Base-by-base conservation (phyloP, 2,329 filamentous ascomycete genomes). In the Cladosporium sp. region DNA sequence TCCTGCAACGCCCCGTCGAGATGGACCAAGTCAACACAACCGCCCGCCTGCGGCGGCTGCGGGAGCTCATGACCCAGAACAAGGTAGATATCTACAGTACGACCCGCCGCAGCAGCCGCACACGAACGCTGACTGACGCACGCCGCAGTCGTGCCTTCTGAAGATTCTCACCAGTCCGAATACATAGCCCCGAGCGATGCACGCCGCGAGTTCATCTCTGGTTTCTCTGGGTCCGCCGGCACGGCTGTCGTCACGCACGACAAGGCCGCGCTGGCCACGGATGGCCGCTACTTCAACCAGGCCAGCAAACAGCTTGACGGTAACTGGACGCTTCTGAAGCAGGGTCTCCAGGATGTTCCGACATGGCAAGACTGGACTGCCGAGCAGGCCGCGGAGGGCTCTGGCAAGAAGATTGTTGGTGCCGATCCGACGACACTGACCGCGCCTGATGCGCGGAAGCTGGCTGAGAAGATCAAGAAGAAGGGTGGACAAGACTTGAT, bases 271-370 rank as follows among this genome's bases (percentile, higher is more conserved):
- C 75, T 98, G 53, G 89, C 93, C 10, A 98, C 93, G 31, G 93
- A 98, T 68, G 93, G 93, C 31, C 85, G 93, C 59, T 98, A 98
- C 72, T 98, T 97, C 78, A 97, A 95, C 73, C 93, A 98, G 71
- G 93, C 93, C 22, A 77, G 84, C 57, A 88, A 91, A 64, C 89
- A 98, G 70, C 81, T 98, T 31, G 93, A 97, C 69, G 74, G 72
- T 63, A 97, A 97, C 70, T 98, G 93, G 93, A 76, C 81, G 46
- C 77, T 98, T 38, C 76, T 98, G 56, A 98, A 96, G 75, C 89
- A 95, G 65, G 93, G 93, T 5, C 77, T 95, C 44, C 88, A 93
- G 66, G 89, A 95, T 70, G 90, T 96, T 9, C 92, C 89, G 1
- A 97, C 92, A 0, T 98, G 93, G 88, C 89, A 96, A 68, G 93